Conservation (phyloP, 1,139 yeast species). For the Magnusiomyces tetraspermus region DNA sequence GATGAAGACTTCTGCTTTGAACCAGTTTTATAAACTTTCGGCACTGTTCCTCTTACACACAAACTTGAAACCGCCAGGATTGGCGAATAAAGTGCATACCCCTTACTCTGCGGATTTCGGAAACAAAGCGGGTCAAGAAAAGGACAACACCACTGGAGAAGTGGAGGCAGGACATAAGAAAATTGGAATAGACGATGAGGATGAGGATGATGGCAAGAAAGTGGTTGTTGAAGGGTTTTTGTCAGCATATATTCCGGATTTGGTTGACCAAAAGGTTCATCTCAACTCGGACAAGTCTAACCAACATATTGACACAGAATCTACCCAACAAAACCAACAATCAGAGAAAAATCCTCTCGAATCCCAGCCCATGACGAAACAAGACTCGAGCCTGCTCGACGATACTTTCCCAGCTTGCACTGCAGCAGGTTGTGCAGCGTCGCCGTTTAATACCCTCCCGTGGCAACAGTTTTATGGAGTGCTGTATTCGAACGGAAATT, state of each 20-base stretch:
- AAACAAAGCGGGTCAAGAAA: no score
- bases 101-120: conserved; percentile 1
- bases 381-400: not conserved
- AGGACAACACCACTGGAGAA: no score
- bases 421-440: not conserved
- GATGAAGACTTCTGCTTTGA: not conserved
- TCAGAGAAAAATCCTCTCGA: no score
- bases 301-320: no score
- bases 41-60: conserved; percentile 9
- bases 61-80: conserved; percentile 8
- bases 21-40: conserved; percentile 4
- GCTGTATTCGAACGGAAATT: conserved; percentile 3
- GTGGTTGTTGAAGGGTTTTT: not conserved
- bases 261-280: not conserved
- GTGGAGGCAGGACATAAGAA: no score
- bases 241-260: not conserved
- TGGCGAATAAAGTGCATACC: conserved; percentile 3
- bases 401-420: not conserved
- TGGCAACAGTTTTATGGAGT: conserved; percentile 8
- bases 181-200: no score
- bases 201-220: not conserved
- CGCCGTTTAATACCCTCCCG: conserved; percentile 4
- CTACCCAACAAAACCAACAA: no score
- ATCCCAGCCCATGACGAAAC: not conserved
- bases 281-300: no score